Base-by-base conservation (phyloP, 2,329 filamentous ascomycete genomes). In the Fusarium compactum region DNA sequence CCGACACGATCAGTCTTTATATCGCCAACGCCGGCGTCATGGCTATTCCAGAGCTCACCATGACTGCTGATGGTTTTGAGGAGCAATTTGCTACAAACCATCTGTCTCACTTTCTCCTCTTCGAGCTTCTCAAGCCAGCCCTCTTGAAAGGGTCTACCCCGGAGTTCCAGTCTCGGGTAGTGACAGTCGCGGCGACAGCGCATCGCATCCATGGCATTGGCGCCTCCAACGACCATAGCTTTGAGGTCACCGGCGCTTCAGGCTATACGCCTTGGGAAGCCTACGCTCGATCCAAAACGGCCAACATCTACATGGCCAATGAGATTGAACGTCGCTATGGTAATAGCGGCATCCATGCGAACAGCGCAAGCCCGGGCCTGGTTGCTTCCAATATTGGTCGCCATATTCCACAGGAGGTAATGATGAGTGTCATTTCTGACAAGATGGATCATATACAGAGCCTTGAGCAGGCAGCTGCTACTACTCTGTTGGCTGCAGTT, bases 21-120 rank as follows among this genome's bases (percentile, higher is more conserved):
- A 40, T 65, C 27, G 73, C 74, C 58, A 77, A 77, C 16, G 74
- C 75, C 2, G 75, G 75, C 25, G 58, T 73, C 15, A 68, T 68
- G 58, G 63, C 54, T 6, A 30, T 70, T 4, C 66, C 54, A 4
- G 40, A 51, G 12, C 47, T 58, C 5, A 38, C 41, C 9, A 44
- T 20, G 8, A 70, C 69, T n/a, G 24, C 40, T 2, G 70, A 73
- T 9, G 69, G 71, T 9, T 58, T 61, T 29, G 71, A 73, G 11
- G 34, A 62, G 14, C 71, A 73, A 18, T 71, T 70, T 6, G 58
- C 52, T 43, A 67, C 64, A 8, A 73, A 73, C 22, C 70, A 72
- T 3, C 22, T 73, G 2, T 61, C 63, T 8, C 71, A 73, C 25
- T 73, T 73, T 12, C 52, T 73, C 11, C 24, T 73, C 2, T 52